These are phyloP conservation scores for Haematococcus lacustris DNA, from an alignment of 139 green algal species.

Conservation along the genomic window DNA sequence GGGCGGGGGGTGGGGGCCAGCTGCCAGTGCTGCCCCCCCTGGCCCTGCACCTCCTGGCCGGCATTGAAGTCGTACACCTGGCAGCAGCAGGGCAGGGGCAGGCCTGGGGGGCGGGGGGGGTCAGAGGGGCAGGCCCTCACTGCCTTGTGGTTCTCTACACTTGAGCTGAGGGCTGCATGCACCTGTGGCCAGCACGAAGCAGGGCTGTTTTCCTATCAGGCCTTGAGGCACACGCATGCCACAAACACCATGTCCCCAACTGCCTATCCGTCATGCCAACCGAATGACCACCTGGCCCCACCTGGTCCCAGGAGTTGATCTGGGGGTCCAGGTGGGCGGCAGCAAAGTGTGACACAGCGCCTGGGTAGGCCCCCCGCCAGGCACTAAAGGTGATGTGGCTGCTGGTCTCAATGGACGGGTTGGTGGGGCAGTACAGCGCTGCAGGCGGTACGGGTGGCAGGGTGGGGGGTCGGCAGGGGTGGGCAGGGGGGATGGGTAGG, in stretches of 20 bases:
- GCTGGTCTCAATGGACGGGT: slow-evolving; percentile 42
- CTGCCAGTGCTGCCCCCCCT: neutral
- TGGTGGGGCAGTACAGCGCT: slow-evolving; percentile 55
- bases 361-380: slow-evolving; percentile 55
- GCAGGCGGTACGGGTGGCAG: too few species aligned
- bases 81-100: neutral
- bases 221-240: too few species aligned
- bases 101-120: neutral
- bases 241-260: neutral
- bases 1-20: neutral
- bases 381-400: slow-evolving; percentile 33
- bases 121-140: neutral
- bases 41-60: slow-evolving; percentile 16
- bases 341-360: slow-evolving; percentile 42
- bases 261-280: neutral
- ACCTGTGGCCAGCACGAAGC: neutral
- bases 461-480: too few species aligned
- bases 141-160: too few species aligned
- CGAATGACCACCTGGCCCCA: slow-evolving; percentile 10
- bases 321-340: slow-evolving; percentile 51
- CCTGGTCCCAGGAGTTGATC: slow-evolving; percentile 56
- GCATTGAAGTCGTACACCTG: slow-evolving; percentile 32
- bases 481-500: too few species aligned
- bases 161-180: neutral
- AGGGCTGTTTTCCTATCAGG: too few species aligned